Conservation (phyloP, 148 eudicot genomes). For the Persicaria maculosa region DNA sequence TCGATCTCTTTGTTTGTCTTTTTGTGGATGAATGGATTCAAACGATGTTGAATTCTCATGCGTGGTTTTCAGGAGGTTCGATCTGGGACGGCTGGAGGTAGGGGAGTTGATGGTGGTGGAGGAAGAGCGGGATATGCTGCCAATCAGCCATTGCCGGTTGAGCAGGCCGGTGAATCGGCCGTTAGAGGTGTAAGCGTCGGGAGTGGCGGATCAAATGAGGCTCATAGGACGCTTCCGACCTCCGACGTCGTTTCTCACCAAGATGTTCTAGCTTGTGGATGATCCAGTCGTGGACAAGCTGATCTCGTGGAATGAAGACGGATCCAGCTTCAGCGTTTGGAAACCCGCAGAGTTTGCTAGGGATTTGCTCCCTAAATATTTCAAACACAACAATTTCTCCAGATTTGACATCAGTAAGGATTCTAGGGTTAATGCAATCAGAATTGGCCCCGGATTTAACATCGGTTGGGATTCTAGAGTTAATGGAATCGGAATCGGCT, state of each 20-base stretch:
- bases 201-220: slow-evolving; percentile 14
- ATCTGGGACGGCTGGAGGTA: not conserved
- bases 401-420: slow-evolving; percentile 16
- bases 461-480: no score
- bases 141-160: slow-evolving; percentile 20
- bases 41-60: not conserved
- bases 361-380: slow-evolving; percentile 73
- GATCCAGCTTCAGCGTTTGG: slow-evolving; percentile 78
- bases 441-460: no score
- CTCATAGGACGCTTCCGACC: slow-evolving; percentile 45
- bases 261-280: slow-evolving; percentile 70
- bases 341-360: slow-evolving; percentile 78
- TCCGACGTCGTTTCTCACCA: slow-evolving; percentile 65
- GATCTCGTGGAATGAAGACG: slow-evolving; percentile 79
- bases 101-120: not conserved
- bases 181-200: slow-evolving; percentile 15
- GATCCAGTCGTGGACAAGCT: slow-evolving; percentile 55
- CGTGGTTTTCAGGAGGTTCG: slow-evolving; percentile 8
- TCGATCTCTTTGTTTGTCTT: not conserved
- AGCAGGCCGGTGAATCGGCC: slow-evolving; percentile 37
- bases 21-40: slow-evolving; percentile 1
- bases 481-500: no score
- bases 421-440: no score
- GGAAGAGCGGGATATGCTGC: slow-evolving; percentile 15
- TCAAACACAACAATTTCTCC: slow-evolving; percentile 87